Conservation (phyloP, 2,329 filamentous ascomycete genomes). For the Sporothrix dimorphospora region DNA sequence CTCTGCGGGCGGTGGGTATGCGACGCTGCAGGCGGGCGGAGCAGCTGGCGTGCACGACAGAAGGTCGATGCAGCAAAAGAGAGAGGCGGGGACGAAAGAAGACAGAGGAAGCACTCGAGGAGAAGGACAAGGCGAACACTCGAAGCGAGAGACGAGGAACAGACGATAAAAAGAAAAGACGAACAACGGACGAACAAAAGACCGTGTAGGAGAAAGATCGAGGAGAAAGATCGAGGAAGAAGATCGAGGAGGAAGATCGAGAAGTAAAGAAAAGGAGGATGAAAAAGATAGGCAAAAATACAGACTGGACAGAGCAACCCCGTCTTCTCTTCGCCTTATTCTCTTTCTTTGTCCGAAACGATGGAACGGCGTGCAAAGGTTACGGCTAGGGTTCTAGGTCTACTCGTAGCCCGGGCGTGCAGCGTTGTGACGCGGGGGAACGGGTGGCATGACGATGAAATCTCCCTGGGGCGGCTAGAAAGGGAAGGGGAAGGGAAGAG, state of each 20-base stretch:
- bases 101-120: too few species aligned
- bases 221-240: background rate
- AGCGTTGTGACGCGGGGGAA: conserved; percentile 10
- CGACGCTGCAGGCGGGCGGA: background rate
- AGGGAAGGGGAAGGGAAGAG: background rate
- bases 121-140: background rate
- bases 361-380: background rate
- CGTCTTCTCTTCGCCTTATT: background rate
- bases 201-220: background rate
- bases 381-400: conserved; percentile 14
- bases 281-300: background rate
- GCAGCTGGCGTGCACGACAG: background rate
- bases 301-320: too few species aligned
- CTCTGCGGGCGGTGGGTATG: background rate
- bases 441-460: conserved; percentile 23
- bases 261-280: background rate
- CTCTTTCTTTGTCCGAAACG: conserved; percentile 17
- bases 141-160: background rate
- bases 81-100: background rate
- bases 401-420: background rate
- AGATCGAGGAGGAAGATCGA: background rate
- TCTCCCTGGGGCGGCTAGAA: conserved; percentile 2
- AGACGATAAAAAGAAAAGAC: background rate
- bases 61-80: background rate
- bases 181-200: background rate